These are phyloP conservation scores for Bacidia gigantensis DNA, from an alignment of 495 filamentous ascomycete species.

Conservation along the genomic window DNA sequence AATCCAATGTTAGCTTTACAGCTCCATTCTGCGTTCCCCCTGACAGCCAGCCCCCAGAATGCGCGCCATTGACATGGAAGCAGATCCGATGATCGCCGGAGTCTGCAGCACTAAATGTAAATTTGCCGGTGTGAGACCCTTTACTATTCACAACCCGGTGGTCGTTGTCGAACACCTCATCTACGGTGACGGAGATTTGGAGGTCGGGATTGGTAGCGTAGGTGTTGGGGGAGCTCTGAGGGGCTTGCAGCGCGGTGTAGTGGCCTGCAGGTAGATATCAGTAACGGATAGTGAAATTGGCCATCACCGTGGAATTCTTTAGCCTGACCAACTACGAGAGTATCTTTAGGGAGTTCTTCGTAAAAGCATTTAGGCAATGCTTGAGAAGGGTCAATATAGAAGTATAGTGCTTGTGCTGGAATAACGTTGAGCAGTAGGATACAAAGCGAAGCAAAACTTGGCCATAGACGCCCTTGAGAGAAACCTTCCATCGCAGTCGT, in stretches of 20 bases:
- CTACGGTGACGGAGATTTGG: slow-evolving; percentile 79
- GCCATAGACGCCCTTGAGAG: too few species aligned
- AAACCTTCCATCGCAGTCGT: neutral
- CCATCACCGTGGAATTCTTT: neutral
- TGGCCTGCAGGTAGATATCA: slow-evolving; percentile 39
- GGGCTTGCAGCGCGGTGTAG: slow-evolving; percentile 71
- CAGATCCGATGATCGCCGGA: slow-evolving; percentile 89
- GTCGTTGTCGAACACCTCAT: slow-evolving; percentile 96
- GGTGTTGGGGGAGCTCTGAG: slow-evolving; percentile 41
- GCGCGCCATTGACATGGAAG: slow-evolving; percentile 64
- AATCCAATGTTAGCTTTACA: slow-evolving; percentile 71
- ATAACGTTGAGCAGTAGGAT: slow-evolving; percentile 26
- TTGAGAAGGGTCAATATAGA: slow-evolving; percentile 76
- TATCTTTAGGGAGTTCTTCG: slow-evolving; percentile 97
- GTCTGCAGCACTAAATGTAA: slow-evolving; percentile 93
- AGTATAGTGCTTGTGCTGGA: slow-evolving; percentile 74
- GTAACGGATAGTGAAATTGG: neutral
- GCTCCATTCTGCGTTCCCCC: slow-evolving; percentile 49
- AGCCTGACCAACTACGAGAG: slow-evolving; percentile 67
- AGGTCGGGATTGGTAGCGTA: slow-evolving; percentile 60
- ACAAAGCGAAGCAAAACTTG: too few species aligned
- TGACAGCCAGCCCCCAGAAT: slow-evolving; percentile 55
- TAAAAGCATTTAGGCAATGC: slow-evolving; percentile 86
- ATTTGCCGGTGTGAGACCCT: slow-evolving; percentile 61
- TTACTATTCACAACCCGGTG: slow-evolving; percentile 86